Evolutionary conservation across 202 grass and related monocot genomes (phyloP).

Genomic region (Digitaria exilis): DNA sequence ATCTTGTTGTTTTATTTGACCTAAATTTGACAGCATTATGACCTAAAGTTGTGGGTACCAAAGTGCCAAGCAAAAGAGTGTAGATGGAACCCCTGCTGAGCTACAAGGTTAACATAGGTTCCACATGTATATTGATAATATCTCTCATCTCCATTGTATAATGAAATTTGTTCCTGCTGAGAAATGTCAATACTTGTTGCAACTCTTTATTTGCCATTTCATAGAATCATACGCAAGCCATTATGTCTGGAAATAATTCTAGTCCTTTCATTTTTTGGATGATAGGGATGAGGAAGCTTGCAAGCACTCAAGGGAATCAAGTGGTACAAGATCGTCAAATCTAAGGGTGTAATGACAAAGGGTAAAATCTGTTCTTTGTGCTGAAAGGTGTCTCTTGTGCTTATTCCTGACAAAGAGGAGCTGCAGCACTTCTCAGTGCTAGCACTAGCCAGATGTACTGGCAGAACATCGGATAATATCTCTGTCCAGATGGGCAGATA

Average conservation of each 20-base stretch:
- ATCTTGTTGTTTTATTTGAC: slow-evolving; percentile 18
- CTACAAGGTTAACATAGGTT: slow-evolving; percentile 43
- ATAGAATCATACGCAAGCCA: no score
- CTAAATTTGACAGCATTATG: slow-evolving; percentile 61
- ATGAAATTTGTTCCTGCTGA: background rate
- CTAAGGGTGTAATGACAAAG: background rate
- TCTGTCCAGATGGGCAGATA: slow-evolving; percentile 51
- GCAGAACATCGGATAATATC: slow-evolving; percentile 84
- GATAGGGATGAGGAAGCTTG: no score
- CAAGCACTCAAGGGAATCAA: no score
- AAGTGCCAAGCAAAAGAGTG: slow-evolving; percentile 12
- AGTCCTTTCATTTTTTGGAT: no score
- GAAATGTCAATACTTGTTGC: no score
- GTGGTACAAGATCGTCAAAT: no score
- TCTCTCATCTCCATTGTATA: background rate
- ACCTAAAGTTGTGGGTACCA: slow-evolving; percentile 71
- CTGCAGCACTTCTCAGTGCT: slow-evolving; percentile 80
- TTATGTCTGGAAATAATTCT: no score
- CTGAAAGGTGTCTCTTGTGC: slow-evolving; percentile 75
- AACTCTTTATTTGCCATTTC: no score
- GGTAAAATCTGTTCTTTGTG: slow-evolving; percentile 15
- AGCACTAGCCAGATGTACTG: slow-evolving; percentile 85
- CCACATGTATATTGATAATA: background rate
- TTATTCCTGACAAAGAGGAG: slow-evolving; percentile 87
- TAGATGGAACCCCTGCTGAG: slow-evolving; percentile 48